Evolutionary conservation across 2,329 filamentous ascomycete species (phyloP), one percentile per base, ranked within the genome.

Genomic region (Colletotrichum echinochloae): DNA sequence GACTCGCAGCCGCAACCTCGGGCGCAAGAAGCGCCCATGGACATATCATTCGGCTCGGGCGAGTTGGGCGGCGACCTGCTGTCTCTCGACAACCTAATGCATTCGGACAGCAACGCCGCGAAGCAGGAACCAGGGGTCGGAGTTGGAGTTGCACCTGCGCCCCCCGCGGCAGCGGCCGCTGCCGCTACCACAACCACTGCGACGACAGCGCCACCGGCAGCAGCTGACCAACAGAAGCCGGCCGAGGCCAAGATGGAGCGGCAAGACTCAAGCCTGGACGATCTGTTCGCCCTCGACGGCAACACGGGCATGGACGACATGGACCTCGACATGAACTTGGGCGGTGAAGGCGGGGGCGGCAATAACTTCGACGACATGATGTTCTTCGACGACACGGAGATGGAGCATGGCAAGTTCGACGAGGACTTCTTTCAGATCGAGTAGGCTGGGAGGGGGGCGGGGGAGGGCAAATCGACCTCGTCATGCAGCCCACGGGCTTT

Each of bases 351-450:
- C 18, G 79, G 79, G 52, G 77, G 81, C 63, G 79, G 80, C 73
- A 81, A 79, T 48, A 84, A 83, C 35, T 88, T 88, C 72, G 83
- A 88, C 70, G 84, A 87, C 70, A 77, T 88, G 69, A 88, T 83
- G 72, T 85, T 83, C 26, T 79, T 80, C 61, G 80, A 79, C 68
- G 81, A 75, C 9, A 83, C 82, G 69, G 82, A 83, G 61, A 79
- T 83, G 74, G 82, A 82, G 63, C 82, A 84, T 73, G 82, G 80
- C 9, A 82, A 85, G 57, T 86, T 85, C 67, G 85, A 88, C 70
- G 78, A 83, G 28, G 78, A 80, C 3, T 87, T 82, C 70, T 87
- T 87, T 73, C 81, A 79, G 8, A 76, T 85, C 28, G 39, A 70
- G 39, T 71, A 44, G 49, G 37, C 39, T 20, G 18, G 35, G 14